Base-by-base conservation (phyloP, 176 grass and related monocot species). In the Saccharum spontaneum region DNA sequence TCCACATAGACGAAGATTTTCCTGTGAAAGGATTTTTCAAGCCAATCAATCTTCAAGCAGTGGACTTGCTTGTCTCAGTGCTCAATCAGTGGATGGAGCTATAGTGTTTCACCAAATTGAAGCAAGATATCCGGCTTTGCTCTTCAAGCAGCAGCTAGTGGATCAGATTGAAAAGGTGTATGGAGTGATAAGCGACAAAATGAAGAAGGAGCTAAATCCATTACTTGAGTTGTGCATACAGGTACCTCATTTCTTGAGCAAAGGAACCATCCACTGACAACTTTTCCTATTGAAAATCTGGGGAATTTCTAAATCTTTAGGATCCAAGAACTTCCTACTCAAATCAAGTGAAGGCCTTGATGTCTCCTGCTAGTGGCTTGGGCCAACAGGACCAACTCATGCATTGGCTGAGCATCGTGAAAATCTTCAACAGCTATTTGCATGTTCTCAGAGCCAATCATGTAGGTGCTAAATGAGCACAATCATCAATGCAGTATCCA, bases 71-170 rank as follows among this genome's bases (percentile, higher is more conserved):
- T 91, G 83, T 87, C 86, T 94, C 52, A 84, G 83, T 84, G 33
- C 80, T 64, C 92, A 85, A 31, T 61, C 87, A 37, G 12, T 88
- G 59, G 91, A 87, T 90, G 92, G 81, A 46, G 73, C 61, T 65
- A 79, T 10, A 70, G 71, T 52, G 55, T 68, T 78, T 28, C 76
- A 75, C 33, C 92, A 91, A 89, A 83, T 94, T 77, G 92, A 94
- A 89, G 89, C 92, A 61, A 94, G 88, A 69, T 94, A 94, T 84
- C 92, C 92, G 8, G 92, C 89, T 77, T 81, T 91, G 83, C 92
- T 94, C 89, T 94, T 97, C 75, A 97, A 90, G 75, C 95, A 97
- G 75, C 92, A 97, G 80, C 75, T 97, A 71, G 90, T 91, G 61
- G 89, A 91, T 89, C 82, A 92, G 55, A 89, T 94, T 79, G 95